phyloP scores from a whole-genome alignment of 371 early-diverging fungal genomes.

The Mucor velutinosus region DNA sequence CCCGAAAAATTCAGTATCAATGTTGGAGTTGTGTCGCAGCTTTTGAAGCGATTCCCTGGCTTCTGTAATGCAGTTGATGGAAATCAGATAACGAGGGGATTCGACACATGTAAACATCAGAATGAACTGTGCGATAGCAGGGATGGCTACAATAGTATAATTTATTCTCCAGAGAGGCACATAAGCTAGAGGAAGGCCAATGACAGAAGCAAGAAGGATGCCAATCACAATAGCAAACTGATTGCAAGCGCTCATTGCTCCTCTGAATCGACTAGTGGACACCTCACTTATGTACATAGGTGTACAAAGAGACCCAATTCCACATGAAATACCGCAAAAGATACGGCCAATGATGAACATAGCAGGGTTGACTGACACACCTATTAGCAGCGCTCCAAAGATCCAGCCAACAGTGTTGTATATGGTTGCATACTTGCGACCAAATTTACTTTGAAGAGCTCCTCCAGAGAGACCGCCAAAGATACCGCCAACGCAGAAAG shows the following conservation, averaged over 20 bases:
- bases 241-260: constrained; percentile 49
- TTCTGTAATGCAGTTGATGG: constrained; percentile 53
- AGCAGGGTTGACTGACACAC: constrained; percentile 47
- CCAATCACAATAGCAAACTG: too few relatives aligned
- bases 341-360: constrained; percentile 78
- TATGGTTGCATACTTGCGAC: constrained; percentile 48
- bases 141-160: constrained; percentile 61
- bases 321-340: constrained; percentile 77
- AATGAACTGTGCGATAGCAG: constrained; percentile 69
- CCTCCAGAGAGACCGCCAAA: constrained; percentile 60
- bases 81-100: constrained; percentile 73
- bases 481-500: constrained; percentile 72
- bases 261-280: constrained; percentile 67
- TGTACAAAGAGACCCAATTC: constrained; percentile 72
- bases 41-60: constrained; percentile 53
- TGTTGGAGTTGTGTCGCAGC: constrained; percentile 36
- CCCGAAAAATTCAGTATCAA: constrained; percentile 10
- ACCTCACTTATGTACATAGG: constrained; percentile 84
- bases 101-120: constrained; percentile 73
- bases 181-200: constrained; percentile 58
- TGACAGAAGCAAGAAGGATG: constrained; percentile 62
- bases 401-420: constrained; percentile 61
- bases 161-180: constrained; percentile 71
- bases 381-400: constrained; percentile 64
- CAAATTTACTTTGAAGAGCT: constrained; percentile 54